phyloP scores from a whole-genome alignment of 2,329 filamentous ascomycete species.

The Aureobasidium sp. region DNA sequence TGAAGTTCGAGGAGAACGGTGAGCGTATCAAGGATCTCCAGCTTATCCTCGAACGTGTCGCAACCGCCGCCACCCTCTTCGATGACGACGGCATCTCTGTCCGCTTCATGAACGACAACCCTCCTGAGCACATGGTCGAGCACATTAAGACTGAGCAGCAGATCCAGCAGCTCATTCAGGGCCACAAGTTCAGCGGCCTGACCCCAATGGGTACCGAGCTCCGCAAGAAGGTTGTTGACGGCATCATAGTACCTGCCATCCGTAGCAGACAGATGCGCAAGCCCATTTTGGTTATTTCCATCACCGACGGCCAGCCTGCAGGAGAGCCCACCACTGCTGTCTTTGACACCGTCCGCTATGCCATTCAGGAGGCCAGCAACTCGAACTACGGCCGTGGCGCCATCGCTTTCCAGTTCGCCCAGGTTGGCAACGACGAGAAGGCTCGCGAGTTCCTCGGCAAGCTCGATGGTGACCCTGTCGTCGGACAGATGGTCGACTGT shows the following conservation, averaged over 20 bases:
- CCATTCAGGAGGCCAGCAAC: slow-evolving; percentile 42
- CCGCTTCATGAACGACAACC: slow-evolving; percentile 60
- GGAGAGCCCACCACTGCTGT: slow-evolving; percentile 51
- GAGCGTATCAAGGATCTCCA: slow-evolving; percentile 58
- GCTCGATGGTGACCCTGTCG: slow-evolving; percentile 53
- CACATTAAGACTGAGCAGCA: slow-evolving; percentile 49
- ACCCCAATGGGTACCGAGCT: slow-evolving; percentile 58
- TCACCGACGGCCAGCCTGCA: slow-evolving; percentile 58
- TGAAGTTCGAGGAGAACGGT: slow-evolving; percentile 59
- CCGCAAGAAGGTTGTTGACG: slow-evolving; percentile 54
- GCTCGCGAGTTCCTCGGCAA: slow-evolving; percentile 55
- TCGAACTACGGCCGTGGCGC: slow-evolving; percentile 45
- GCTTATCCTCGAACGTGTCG: slow-evolving; percentile 54
- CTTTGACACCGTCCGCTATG: slow-evolving; percentile 48
- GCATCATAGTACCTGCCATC: slow-evolving; percentile 47
- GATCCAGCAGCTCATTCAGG: slow-evolving; percentile 48
- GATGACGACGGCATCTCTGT: slow-evolving; percentile 59
- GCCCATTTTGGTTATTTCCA: slow-evolving; percentile 56
- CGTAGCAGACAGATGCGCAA: slow-evolving; percentile 48
- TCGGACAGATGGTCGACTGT: slow-evolving; percentile 56
- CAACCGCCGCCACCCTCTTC: slow-evolving; percentile 58
- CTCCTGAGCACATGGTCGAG: slow-evolving; percentile 40
- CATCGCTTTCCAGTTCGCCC: slow-evolving; percentile 59
- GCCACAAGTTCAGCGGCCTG: slow-evolving; percentile 55
- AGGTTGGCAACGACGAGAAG: slow-evolving; percentile 58